Percentiles rank a stretch among this genome's conserved stretches.
Conservation (phyloP, 305 asterid species). For the Nicotiana rustica region DNA sequence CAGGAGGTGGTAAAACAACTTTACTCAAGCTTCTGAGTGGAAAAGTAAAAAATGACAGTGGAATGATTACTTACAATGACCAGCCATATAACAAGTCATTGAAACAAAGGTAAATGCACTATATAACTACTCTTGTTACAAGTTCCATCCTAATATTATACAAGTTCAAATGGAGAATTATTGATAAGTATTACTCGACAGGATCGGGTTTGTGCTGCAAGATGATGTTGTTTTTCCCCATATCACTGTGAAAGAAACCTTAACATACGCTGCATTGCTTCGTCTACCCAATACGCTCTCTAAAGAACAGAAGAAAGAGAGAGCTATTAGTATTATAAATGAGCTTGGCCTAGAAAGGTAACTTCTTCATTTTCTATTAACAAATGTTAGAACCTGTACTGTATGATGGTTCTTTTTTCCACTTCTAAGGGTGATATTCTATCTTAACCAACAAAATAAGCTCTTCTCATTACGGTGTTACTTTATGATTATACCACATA, state of each 20-base stretch:
- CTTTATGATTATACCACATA: neutral
- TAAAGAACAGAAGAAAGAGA: constrained; percentile 71
- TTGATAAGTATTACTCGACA: constrained; percentile 39
- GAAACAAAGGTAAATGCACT: constrained; percentile 41
- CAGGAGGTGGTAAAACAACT: constrained; percentile 59
- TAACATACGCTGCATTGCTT: constrained; percentile 82
- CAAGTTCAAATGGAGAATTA: neutral
- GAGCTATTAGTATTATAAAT: constrained; percentile 78
- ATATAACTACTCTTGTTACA: neutral
- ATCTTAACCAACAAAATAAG: neutral
- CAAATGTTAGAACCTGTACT: neutral
- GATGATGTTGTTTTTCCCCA: constrained; percentile 95
- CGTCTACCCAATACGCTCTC: constrained; percentile 77
- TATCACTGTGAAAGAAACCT: constrained; percentile 90
- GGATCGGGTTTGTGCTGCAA: constrained; percentile 97
- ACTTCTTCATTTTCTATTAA: constrained; percentile 4
- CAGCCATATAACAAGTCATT: constrained; percentile 47
- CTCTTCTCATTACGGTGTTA: neutral
- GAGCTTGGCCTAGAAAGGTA: constrained; percentile 93
- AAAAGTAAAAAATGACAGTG: constrained; percentile 43
- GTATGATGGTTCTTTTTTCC: neutral
- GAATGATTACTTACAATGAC: constrained; percentile 51
- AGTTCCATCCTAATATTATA: neutral
- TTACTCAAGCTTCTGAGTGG: constrained; percentile 53
- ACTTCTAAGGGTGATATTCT: neutral